phyloP scores from a whole-genome alignment of 2,329 filamentous ascomycete species.

The Alternaria sp. region DNA sequence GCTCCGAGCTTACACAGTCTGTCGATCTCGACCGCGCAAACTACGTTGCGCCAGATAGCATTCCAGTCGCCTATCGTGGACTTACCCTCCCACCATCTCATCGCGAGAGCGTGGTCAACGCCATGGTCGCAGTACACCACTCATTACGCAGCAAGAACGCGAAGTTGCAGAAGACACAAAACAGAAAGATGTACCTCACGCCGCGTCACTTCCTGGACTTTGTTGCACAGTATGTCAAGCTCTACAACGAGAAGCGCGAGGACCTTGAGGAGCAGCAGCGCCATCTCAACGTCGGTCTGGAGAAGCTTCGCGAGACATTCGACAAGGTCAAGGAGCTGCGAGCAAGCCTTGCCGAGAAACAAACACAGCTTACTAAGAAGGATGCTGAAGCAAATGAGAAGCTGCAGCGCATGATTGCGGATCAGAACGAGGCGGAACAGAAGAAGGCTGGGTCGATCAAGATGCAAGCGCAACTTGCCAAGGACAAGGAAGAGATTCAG shows the following conservation, averaged over 20 bases:
- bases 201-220: slow-evolving; percentile 98
- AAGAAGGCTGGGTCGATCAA: slow-evolving; percentile 87
- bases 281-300: slow-evolving; percentile 96
- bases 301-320: slow-evolving; percentile 95
- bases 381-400: slow-evolving; percentile 97
- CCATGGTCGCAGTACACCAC: slow-evolving; percentile 99
- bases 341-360: slow-evolving; percentile 91
- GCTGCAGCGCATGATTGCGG: slow-evolving; percentile 93
- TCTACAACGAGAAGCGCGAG: slow-evolving; percentile 98
- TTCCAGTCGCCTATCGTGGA: slow-evolving; percentile 90
- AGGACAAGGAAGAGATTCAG: slow-evolving; percentile 88
- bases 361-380: slow-evolving; percentile 90
- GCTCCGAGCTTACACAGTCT: slow-evolving; percentile 93
- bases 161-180: slow-evolving; percentile 89
- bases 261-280: slow-evolving; percentile 98
- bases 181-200: slow-evolving; percentile 90
- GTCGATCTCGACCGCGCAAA: slow-evolving; percentile 90
- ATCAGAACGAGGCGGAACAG: slow-evolving; percentile 93
- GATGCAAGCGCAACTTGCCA: slow-evolving; percentile 85
- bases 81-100: slow-evolving; percentile 86
- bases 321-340: slow-evolving; percentile 95
- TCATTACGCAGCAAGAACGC: slow-evolving; percentile 90
- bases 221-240: slow-evolving; percentile 93
- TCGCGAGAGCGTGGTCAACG: slow-evolving; percentile 91
- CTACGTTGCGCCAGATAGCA: slow-evolving; percentile 86